These are phyloP conservation scores for Pneumocystis jirovecii DNA, from an alignment of 1,139 yeast genomes.

Conservation along the genomic window DNA sequence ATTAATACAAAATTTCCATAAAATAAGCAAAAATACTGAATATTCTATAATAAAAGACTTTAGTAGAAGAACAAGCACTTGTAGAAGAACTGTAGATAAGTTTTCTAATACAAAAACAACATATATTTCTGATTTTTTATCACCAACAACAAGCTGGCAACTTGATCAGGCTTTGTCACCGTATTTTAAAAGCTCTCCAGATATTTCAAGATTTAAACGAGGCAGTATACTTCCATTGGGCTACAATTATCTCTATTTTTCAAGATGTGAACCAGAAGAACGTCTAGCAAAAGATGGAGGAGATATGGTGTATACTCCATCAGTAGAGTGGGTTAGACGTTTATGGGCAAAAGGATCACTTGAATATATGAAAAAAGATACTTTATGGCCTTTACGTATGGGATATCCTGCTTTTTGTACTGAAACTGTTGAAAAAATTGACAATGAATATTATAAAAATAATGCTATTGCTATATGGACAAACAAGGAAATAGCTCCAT, in stretches of 20 bases:
- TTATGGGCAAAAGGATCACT: slow-evolving; percentile 1
- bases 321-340: not conserved
- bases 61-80: not conserved
- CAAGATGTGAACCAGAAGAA: not conserved
- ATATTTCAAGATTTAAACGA: not conserved
- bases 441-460: not conserved
- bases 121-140: not conserved
- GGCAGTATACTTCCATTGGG: not conserved
- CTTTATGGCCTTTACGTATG: not conserved
- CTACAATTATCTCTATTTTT: not conserved
- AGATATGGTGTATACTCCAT: not conserved
- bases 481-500: not conserved
- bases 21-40: not conserved
- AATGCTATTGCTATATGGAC: not conserved
- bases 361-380: not conserved
- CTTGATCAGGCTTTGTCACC: not conserved
- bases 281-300: not conserved
- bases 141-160: not conserved
- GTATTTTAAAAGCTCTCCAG: not conserved
- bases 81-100: not conserved
- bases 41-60: not conserved
- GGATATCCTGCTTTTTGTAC: not conserved
- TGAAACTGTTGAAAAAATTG: not conserved
- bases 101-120: not conserved
- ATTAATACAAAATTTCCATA: not conserved